These are phyloP conservation scores for Verticillium nubilum DNA, from an alignment of 2,329 filamentous ascomycete genomes.

Conservation along the genomic window DNA sequence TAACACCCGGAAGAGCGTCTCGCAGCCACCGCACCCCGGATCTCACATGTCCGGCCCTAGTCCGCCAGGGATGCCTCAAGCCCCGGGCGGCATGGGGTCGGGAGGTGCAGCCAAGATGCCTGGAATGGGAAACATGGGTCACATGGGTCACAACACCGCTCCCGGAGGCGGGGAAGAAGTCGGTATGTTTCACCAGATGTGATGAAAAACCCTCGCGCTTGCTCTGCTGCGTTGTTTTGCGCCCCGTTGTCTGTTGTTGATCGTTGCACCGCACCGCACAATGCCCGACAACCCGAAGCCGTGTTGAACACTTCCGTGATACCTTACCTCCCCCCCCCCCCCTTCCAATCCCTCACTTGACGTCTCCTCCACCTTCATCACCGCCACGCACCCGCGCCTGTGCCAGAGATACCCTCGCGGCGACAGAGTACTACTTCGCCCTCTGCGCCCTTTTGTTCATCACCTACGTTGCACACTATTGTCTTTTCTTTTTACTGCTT, in stretches of 20 bases:
- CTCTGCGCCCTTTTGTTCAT: conserved; percentile 10
- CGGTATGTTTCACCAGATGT: conserved; percentile 98
- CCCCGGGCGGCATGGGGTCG: conserved; percentile 57
- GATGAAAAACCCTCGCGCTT: conserved; percentile 38
- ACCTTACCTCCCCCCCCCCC: conserved; percentile 28
- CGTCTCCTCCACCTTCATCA: conserved; percentile 13
- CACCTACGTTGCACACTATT: conserved; percentile 1
- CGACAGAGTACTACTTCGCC: conserved; percentile 1
- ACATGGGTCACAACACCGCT: conserved; percentile 65
- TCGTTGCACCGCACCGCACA: conserved; percentile 16
- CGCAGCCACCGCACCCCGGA: conserved; percentile 49
- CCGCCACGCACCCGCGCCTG: conserved; percentile 7
- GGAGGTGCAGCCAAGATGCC: conserved; percentile 57
- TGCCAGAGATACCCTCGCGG: background rate
- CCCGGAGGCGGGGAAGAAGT: conserved; percentile 74
- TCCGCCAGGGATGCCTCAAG: conserved; percentile 58
- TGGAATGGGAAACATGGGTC: conserved; percentile 61
- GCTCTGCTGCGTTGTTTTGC: conserved; percentile 30
- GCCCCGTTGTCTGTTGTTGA: conserved; percentile 13
- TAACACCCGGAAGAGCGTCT: conserved; percentile 73
- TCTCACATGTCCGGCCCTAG: conserved; percentile 64
- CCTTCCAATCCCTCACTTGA: conserved; percentile 24
- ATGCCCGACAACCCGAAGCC: conserved; percentile 13
- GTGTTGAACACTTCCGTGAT: conserved; percentile 20
- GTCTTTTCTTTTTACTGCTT: conserved; percentile 1